These are phyloP conservation scores for Tetrapisispora arboricola DNA, from an alignment of 805 yeast genomes.

Conservation along the genomic window DNA sequence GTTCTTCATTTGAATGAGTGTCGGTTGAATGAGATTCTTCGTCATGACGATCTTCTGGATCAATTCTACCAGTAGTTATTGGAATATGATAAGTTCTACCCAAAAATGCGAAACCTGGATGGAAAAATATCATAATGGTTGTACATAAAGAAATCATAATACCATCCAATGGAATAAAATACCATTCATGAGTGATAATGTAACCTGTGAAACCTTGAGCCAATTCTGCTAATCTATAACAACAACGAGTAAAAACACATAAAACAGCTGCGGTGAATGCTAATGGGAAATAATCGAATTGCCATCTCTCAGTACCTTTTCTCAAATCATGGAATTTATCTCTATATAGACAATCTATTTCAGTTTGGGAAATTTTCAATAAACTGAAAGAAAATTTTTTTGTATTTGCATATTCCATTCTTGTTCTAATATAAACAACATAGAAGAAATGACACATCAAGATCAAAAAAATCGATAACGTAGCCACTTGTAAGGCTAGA, in stretches of 20 bases:
- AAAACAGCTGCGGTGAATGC: slow-evolving; percentile 38
- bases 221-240: slow-evolving; percentile 65
- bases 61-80: slow-evolving; percentile 14
- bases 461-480: slow-evolving; percentile 51
- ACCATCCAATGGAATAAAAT: slow-evolving; percentile 52
- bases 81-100: slow-evolving; percentile 23
- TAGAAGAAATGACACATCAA: slow-evolving; percentile 40
- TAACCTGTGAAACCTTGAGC: slow-evolving; percentile 55
- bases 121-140: slow-evolving; percentile 39
- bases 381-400: slow-evolving; percentile 8
- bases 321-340: slow-evolving; percentile 15
- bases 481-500: slow-evolving; percentile 61
- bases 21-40: neutral
- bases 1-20: neutral
- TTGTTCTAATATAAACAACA: slow-evolving; percentile 28
- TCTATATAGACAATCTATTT: slow-evolving; percentile 18
- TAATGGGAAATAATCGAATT: slow-evolving; percentile 36
- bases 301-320: slow-evolving; percentile 18
- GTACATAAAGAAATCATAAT: slow-evolving; percentile 47
- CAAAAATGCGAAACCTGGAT: slow-evolving; percentile 52
- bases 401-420: slow-evolving; percentile 17
- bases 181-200: slow-evolving; percentile 50
- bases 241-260: slow-evolving; percentile 54
- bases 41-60: slow-evolving; percentile 9
- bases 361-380: slow-evolving; percentile 12